Conservation (phyloP, 2,329 filamentous ascomycete genomes). For the Alternaria ventricosa region DNA sequence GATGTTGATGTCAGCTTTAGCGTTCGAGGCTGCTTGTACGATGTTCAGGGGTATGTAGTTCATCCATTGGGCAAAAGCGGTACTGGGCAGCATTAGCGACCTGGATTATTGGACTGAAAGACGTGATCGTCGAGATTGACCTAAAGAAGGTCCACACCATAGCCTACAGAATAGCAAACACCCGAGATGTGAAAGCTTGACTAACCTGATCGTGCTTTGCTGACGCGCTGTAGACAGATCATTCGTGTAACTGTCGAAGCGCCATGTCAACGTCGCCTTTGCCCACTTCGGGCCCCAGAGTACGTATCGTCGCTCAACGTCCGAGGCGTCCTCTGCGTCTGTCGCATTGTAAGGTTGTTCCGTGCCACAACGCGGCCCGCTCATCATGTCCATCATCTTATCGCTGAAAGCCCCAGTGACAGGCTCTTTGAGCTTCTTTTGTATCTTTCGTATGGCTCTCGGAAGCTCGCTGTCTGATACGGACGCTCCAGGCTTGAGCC, state of each 20-base stretch:
- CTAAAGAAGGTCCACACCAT: neutral
- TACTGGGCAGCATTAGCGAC: conserved; percentile 8
- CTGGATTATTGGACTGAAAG: neutral
- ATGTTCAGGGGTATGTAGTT: conserved; percentile 29
- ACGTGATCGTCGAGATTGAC: neutral
- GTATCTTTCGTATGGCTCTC: conserved; percentile 36
- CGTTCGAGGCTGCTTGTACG: conserved; percentile 15
- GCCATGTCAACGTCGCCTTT: conserved; percentile 33
- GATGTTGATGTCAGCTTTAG: conserved; percentile 34
- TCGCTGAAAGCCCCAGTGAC: conserved; percentile 36
- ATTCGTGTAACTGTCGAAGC: conserved; percentile 32
- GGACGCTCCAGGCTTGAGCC: conserved; percentile 26
- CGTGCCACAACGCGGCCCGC: conserved; percentile 33
- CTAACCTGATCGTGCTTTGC: conserved; percentile 31
- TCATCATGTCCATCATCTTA: conserved; percentile 33
- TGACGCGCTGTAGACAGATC: conserved; percentile 28
- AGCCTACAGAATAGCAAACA: neutral
- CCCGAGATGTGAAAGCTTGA: neutral
- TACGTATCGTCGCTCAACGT: conserved; percentile 29
- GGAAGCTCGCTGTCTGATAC: conserved; percentile 33
- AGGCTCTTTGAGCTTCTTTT: conserved; percentile 31
- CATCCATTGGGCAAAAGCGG: conserved; percentile 37
- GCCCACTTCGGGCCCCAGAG: conserved; percentile 40
- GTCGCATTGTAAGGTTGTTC: conserved; percentile 31
- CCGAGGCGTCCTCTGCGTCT: conserved; percentile 14